Percentiles rank a stretch among this genome's conserved stretches.
These are phyloP conservation scores for Malassezia arunalokei DNA, from an alignment of 1,284 basidiomycete genomes.

Conservation along the genomic window DNA sequence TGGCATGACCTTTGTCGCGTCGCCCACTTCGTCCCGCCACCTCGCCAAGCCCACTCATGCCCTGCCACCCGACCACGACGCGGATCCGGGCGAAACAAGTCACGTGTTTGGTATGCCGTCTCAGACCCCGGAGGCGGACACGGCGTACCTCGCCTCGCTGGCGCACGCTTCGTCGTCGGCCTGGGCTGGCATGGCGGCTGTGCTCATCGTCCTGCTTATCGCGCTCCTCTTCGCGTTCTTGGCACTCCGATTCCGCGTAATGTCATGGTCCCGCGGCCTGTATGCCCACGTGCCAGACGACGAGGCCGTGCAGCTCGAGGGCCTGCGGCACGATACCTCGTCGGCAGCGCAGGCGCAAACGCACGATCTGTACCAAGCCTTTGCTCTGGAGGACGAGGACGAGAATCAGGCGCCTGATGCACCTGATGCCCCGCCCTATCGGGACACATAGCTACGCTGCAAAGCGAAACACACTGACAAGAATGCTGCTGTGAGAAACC, in stretches of 20 bases:
- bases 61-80: constrained; percentile 67
- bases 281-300: constrained; percentile 64
- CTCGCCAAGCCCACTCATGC: constrained; percentile 66
- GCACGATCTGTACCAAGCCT: constrained; percentile 48
- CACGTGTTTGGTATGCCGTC: constrained; percentile 16
- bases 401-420: not conserved
- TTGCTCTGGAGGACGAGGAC: constrained; percentile 35
- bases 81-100: constrained; percentile 43
- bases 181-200: constrained; percentile 71
- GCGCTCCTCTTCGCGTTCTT: constrained; percentile 55
- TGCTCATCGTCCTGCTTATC: constrained; percentile 59
- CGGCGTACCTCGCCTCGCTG: constrained; percentile 69
- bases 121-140: constrained; percentile 52
- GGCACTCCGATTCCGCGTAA: constrained; percentile 13
- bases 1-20: constrained; percentile 27
- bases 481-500: not conserved
- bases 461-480: not conserved
- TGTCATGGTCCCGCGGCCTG: constrained; percentile 39
- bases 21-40: constrained; percentile 29
- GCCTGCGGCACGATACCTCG: not conserved
- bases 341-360: constrained; percentile 12
- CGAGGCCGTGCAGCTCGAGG: constrained; percentile 48
- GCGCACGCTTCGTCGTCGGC: constrained; percentile 59
- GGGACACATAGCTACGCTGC: not conserved
- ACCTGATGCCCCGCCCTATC: not conserved